These are phyloP conservation scores for Malassezia furfur DNA, from an alignment of 1,284 basidiomycete genomes.

Conservation along the genomic window DNA sequence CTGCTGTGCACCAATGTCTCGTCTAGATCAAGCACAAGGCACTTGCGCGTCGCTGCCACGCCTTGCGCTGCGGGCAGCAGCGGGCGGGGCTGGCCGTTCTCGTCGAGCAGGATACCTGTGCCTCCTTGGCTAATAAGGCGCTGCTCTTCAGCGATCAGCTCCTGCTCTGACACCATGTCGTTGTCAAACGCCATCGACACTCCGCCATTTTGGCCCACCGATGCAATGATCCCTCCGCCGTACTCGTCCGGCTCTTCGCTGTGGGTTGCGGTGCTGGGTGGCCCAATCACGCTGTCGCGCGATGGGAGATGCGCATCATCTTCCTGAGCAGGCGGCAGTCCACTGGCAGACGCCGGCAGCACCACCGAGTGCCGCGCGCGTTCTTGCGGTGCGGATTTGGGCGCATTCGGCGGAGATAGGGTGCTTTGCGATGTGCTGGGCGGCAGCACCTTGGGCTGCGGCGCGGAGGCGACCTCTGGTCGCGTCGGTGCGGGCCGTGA, in stretches of 20 bases:
- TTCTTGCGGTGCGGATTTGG: neutral
- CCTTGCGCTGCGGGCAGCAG: constrained; percentile 67
- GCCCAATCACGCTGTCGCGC: neutral
- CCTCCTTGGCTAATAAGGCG: constrained; percentile 68
- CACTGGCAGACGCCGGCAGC: neutral
- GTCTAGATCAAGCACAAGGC: constrained; percentile 80
- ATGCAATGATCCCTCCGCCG: constrained; percentile 50
- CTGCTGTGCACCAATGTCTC: constrained; percentile 76
- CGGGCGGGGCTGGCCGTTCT: constrained; percentile 75
- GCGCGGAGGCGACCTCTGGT: neutral
- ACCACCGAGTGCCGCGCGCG: neutral
- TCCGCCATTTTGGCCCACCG: constrained; percentile 3
- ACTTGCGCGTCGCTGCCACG: constrained; percentile 73
- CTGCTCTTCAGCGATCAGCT: constrained; percentile 64
- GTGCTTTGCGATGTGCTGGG: too few species aligned
- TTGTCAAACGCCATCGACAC: neutral
- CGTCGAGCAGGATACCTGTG: constrained; percentile 68
- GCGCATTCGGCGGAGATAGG: too few species aligned
- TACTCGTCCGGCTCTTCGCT: constrained; percentile 46
- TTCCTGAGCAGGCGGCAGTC: neutral
- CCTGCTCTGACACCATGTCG: constrained; percentile 51
- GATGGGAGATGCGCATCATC: neutral
- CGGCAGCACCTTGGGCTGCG: too few species aligned
- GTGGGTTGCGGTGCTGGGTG: constrained; percentile 6
- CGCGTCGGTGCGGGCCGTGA: neutral